Conservation (phyloP, 352 stramenopile species). For the Phytophthora cactorum region DNA sequence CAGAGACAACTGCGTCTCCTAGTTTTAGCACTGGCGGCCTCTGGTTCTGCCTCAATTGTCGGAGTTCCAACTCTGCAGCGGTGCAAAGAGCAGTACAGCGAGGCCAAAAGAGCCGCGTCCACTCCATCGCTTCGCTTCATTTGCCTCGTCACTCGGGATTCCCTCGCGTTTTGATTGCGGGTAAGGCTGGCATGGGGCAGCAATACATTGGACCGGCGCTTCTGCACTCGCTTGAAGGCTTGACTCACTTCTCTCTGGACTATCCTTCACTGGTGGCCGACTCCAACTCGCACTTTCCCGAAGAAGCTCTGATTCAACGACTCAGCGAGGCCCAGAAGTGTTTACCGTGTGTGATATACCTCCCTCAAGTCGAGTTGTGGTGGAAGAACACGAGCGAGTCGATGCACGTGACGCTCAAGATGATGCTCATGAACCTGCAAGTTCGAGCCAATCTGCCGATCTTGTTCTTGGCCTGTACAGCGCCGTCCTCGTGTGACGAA, state of each 20-base stretch:
- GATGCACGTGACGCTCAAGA: constrained; percentile 79
- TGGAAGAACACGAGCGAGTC: constrained; percentile 76
- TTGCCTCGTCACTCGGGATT: constrained; percentile 68
- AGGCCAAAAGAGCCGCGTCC: constrained; percentile 31
- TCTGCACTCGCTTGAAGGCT: constrained; percentile 75
- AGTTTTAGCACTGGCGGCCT: constrained; percentile 16
- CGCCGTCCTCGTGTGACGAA: constrained; percentile 30
- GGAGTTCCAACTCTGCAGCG: constrained; percentile 25
- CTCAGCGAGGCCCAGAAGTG: constrained; percentile 80
- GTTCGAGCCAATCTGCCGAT: constrained; percentile 71
- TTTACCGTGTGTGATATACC: constrained; percentile 79
- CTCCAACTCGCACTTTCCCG: constrained; percentile 60
- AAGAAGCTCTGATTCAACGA: constrained; percentile 81
- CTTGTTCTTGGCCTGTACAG: constrained; percentile 80
- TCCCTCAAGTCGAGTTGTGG: constrained; percentile 81
- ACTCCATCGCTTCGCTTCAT: constrained; percentile 38
- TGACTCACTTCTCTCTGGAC: constrained; percentile 83
- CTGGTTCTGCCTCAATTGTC: constrained; percentile 76
- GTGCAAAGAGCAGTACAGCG: constrained; percentile 35
- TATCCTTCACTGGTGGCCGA: constrained; percentile 81
- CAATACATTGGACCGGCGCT: constrained; percentile 69
- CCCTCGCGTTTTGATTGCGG: constrained; percentile 73
- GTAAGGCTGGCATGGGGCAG: constrained; percentile 70
- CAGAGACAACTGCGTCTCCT: constrained; percentile 9
- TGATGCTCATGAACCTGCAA: constrained; percentile 84